These are phyloP conservation scores for Beta corolliflora DNA, from an alignment of 179 eudicot genomes.

Conservation along the genomic window DNA sequence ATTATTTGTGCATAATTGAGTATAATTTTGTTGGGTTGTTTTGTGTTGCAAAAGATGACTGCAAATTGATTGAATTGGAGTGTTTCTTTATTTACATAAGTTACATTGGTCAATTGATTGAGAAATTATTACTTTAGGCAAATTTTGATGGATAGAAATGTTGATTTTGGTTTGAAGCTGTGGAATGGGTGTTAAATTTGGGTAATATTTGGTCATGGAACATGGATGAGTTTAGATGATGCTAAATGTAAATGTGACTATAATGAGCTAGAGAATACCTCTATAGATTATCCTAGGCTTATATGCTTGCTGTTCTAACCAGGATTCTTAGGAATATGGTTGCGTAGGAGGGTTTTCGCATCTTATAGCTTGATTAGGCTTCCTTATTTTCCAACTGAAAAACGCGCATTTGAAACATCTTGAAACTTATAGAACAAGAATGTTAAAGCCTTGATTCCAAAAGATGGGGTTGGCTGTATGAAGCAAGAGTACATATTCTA, in stretches of 20 bases:
- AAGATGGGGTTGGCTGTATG: too few species aligned
- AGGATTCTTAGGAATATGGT: not conserved
- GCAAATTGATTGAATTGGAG: too few species aligned
- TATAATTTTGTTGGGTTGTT: not conserved
- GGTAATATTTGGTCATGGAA: not conserved
- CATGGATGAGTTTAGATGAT: not conserved
- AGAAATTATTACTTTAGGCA: too few species aligned
- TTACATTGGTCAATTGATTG: too few species aligned
- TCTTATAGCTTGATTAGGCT: not conserved
- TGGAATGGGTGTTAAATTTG: not conserved
- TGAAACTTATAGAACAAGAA: too few species aligned
- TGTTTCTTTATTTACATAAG: too few species aligned
- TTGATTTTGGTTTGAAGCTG: not conserved
- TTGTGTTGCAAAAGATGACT: not conserved
- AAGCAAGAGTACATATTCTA: too few species aligned
- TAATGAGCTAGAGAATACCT: not conserved
- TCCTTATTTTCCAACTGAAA: too few species aligned
- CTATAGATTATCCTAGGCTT: not conserved
- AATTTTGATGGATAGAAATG: too few species aligned
- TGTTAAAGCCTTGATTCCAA: too few species aligned
- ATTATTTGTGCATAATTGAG: not conserved
- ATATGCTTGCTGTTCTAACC: not conserved
- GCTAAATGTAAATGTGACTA: not conserved
- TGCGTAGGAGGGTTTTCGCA: not conserved
- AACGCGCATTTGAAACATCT: too few species aligned